These are phyloP conservation scores for Acephala macrosclerotiorum DNA, from an alignment of 2,329 filamentous ascomycete species.

Conservation along the genomic window DNA sequence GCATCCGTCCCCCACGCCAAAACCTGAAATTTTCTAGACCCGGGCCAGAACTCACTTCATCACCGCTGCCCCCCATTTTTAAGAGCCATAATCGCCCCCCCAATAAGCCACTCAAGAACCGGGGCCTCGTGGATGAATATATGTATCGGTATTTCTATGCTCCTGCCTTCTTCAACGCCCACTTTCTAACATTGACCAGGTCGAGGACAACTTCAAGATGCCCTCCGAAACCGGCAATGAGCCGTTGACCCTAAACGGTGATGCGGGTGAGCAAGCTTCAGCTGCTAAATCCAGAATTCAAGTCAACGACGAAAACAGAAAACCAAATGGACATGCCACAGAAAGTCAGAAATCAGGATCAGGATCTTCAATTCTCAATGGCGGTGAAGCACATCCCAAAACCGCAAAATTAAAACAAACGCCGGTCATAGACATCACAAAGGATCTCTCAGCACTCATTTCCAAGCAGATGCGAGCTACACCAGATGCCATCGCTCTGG, in stretches of 20 bases:
- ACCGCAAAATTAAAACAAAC: conserved; percentile 51
- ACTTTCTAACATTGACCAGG: conserved; percentile 1
- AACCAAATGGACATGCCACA: conserved; percentile 19
- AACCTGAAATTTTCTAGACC: conserved; percentile 9
- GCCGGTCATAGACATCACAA: conserved; percentile 72
- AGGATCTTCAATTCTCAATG: conserved; percentile 13
- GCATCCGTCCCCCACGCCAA: background rate
- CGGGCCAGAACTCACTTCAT: conserved; percentile 16
- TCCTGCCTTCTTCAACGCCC: conserved; percentile 7
- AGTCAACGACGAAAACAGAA: conserved; percentile 18
- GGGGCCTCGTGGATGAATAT: conserved; percentile 20
- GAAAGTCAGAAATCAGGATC: conserved; percentile 10
- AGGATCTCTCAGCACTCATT: conserved; percentile 78
- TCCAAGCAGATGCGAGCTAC: conserved; percentile 71
- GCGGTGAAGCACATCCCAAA: conserved; percentile 20
- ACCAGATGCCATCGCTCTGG: conserved; percentile 73
- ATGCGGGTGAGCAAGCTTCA: conserved; percentile 13
- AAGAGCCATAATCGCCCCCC: conserved; percentile 13
- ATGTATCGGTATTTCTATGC: conserved; percentile 11
- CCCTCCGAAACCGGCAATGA: conserved; percentile 21
- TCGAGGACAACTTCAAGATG: conserved; percentile 24
- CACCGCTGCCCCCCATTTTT: conserved; percentile 14
- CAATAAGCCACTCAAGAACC: conserved; percentile 12
- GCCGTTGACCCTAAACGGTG: conserved; percentile 18
- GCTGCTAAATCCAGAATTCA: conserved; percentile 1